Evolutionary conservation across 805 yeast genomes (phyloP).

Genomic region (Ogataea nakhonphanomensis): DNA sequence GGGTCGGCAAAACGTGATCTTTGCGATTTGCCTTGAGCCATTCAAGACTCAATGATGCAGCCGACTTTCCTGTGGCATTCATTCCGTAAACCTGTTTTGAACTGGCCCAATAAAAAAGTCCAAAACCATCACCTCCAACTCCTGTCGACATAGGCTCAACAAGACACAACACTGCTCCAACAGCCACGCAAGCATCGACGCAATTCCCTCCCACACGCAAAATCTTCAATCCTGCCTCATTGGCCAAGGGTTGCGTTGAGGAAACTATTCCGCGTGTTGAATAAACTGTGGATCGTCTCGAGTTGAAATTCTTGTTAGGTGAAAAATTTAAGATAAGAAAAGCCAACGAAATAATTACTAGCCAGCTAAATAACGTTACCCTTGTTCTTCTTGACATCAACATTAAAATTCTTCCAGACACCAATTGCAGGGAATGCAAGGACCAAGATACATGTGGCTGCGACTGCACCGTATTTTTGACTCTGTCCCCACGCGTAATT

Average conservation of each 20-base stretch:
- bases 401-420: conserved; percentile 30
- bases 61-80: conserved; percentile 76
- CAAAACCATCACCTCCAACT: conserved; percentile 68
- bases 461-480: conserved; percentile 25
- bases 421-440: conserved; percentile 24
- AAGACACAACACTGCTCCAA: conserved; percentile 52
- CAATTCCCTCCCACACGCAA: conserved; percentile 72
- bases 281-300: conserved; percentile 72
- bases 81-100: conserved; percentile 57
- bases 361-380: conserved; percentile 21
- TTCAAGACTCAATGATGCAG: conserved; percentile 47
- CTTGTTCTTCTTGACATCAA: conserved; percentile 21
- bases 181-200: conserved; percentile 62
- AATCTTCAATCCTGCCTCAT: conserved; percentile 66
- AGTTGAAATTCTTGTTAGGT: conserved; percentile 28
- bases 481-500: conserved; percentile 27
- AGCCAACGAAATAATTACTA: conserved; percentile 24
- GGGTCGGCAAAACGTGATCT: conserved; percentile 40
- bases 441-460: conserved; percentile 26
- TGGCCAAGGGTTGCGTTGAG: conserved; percentile 74
- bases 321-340: neutral
- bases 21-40: conserved; percentile 38
- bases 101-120: conserved; percentile 50
- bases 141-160: conserved; percentile 61
- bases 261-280: conserved; percentile 71